Percentiles rank a stretch among this genome's conserved stretches.
Conservation (phyloP, 2,329 filamentous ascomycete species). For the Thielaviopsis musarum region DNA sequence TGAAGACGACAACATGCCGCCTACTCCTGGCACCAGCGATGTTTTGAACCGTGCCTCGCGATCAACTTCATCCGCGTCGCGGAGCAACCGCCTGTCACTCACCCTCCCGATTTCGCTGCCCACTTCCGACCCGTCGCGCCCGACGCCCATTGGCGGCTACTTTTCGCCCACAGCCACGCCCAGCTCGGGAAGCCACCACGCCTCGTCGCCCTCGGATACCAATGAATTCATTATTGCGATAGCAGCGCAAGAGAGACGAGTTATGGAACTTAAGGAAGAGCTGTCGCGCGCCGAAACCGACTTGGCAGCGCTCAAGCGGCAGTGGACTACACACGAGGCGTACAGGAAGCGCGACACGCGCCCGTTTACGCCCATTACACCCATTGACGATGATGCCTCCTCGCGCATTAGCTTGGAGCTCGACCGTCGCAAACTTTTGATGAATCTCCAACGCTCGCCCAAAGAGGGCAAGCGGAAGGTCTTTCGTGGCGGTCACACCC, state of each 20-base stretch:
- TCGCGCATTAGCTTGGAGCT: conserved; percentile 39
- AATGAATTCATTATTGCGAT: conserved; percentile 71
- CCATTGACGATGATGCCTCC: conserved; percentile 21
- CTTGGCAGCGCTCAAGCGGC: conserved; percentile 59
- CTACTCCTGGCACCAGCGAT: conserved; percentile 23
- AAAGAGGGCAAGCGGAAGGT: conserved; percentile 37
- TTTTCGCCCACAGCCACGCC: conserved; percentile 27
- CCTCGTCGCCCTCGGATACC: conserved; percentile 30
- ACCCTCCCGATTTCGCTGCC: conserved; percentile 44
- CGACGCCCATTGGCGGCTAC: conserved; percentile 23
- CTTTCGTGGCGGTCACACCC: conserved; percentile 48
- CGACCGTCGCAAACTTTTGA: conserved; percentile 54
- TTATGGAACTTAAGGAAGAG: conserved; percentile 83
- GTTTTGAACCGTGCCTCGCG: conserved; percentile 29
- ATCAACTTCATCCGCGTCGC: conserved; percentile 35
- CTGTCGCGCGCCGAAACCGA: conserved; percentile 67
- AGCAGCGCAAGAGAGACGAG: conserved; percentile 77
- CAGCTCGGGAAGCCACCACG: conserved; percentile 20
- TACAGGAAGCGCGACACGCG: conserved; percentile 55
- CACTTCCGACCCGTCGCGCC: conserved; percentile 33
- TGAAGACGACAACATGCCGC: conserved; percentile 21
- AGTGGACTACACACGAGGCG: conserved; percentile 65
- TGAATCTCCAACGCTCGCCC: conserved; percentile 31
- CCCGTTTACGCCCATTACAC: conserved; percentile 13
- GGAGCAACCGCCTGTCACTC: conserved; percentile 42